Percentiles rank a stretch among this genome's conserved stretches.
Evolutionary conservation across 2,329 filamentous ascomycete genomes (phyloP).

Genomic region (Dactylonectria macrodidyma): DNA sequence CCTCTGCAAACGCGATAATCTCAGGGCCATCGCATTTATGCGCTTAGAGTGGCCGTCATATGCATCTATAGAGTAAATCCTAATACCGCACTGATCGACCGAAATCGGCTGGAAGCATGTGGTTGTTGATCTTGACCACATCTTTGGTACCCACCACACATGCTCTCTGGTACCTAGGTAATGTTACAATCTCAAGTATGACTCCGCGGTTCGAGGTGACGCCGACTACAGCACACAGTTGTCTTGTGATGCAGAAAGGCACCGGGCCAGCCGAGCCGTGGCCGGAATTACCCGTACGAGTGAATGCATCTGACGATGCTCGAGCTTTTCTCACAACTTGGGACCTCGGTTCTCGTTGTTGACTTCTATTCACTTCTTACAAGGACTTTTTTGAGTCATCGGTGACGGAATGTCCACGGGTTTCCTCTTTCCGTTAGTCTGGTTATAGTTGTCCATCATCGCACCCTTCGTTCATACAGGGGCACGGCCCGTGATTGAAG

Average conservation of each 20-base stretch:
- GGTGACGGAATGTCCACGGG: not conserved
- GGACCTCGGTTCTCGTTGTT: conserved; percentile 34
- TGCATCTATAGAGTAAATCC: not conserved
- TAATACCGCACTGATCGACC: not conserved
- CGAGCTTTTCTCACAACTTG: conserved; percentile 11
- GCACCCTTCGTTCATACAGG: not conserved
- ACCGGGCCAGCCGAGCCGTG: not conserved
- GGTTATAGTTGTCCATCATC: not conserved
- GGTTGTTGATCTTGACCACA: not conserved
- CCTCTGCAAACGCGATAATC: conserved; percentile 11
- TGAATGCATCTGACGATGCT: not conserved
- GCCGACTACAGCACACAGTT: not conserved
- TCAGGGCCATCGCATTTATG: no score
- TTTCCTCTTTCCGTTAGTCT: conserved; percentile 1
- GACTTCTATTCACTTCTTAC: not conserved
- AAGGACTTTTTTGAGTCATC: not conserved
- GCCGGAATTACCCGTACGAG: not conserved
- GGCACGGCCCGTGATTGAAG: not conserved
- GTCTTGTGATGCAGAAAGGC: not conserved
- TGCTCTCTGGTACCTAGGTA: not conserved
- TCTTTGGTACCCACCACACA: conserved; percentile 1
- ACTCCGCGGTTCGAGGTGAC: conserved; percentile 5
- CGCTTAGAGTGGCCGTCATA: not conserved
- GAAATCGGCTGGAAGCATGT: not conserved
- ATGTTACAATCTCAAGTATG: not conserved